Conservation (phyloP, 331 rosid genomes). For the Pyrus hybrid region DNA sequence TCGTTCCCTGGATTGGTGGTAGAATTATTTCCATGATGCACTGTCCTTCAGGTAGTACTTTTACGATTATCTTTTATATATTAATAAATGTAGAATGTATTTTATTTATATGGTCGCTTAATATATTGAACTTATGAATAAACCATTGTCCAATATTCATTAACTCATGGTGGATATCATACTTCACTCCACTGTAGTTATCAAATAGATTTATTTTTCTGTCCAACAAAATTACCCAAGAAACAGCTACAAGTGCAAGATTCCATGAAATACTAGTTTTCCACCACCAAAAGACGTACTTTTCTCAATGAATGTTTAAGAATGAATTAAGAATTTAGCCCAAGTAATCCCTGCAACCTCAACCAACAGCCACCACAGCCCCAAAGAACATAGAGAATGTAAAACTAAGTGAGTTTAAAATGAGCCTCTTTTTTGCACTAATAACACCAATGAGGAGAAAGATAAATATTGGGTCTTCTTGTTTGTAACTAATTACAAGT, state of each 20-base stretch:
- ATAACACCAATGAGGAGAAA: background rate
- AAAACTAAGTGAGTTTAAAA: background rate
- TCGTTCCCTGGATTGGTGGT: slow-evolving; percentile 95
- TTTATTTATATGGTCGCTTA: background rate
- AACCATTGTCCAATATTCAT: background rate
- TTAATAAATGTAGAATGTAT: background rate
- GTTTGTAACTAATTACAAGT: background rate
- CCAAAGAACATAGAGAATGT: background rate
- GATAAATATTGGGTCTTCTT: background rate
- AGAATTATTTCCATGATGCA: slow-evolving; percentile 85
- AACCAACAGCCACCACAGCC: background rate
- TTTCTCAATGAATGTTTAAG: background rate
- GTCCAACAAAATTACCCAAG: background rate
- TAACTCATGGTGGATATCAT: background rate
- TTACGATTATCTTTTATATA: background rate
- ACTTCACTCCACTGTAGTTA: background rate
- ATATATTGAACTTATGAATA: background rate
- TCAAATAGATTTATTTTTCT: background rate
- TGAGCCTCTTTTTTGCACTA: background rate
- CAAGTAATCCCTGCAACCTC: background rate
- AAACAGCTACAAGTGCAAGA: background rate
- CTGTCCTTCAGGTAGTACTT: slow-evolving; percentile 69
- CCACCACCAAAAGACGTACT: background rate
- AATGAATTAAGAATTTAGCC: background rate
- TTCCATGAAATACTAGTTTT: background rate